These are phyloP conservation scores for Lactifluus echinatus DNA, from an alignment of 768 basidiomycete species.

Conservation along the genomic window DNA sequence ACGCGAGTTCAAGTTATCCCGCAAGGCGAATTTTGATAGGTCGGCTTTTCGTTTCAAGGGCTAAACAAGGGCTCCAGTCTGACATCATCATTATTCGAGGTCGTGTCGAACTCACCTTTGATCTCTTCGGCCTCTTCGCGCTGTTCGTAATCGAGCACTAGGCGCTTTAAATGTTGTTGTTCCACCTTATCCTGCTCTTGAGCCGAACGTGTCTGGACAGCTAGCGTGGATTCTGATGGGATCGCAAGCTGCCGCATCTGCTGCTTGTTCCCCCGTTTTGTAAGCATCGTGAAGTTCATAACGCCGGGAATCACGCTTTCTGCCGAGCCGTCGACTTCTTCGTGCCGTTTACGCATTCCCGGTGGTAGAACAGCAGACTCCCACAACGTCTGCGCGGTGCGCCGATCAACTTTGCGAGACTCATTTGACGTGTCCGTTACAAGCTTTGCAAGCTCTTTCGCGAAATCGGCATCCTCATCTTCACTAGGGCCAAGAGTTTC, in stretches of 20 bases:
- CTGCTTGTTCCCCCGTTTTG: slow-evolving; percentile 89
- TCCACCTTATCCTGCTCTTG: slow-evolving; percentile 93
- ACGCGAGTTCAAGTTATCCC: slow-evolving; percentile 37
- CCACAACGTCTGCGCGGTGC: slow-evolving; percentile 79
- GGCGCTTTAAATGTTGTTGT: slow-evolving; percentile 92
- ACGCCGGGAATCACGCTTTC: slow-evolving; percentile 32
- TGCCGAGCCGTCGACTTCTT: slow-evolving; percentile 44
- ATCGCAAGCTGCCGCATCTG: slow-evolving; percentile 89
- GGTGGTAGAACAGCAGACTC: slow-evolving; percentile 76
- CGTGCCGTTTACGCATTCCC: slow-evolving; percentile 59
- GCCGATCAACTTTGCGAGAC: slow-evolving; percentile 79
- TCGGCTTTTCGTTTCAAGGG: slow-evolving; percentile 61
- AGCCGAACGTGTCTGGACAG: slow-evolving; percentile 83
- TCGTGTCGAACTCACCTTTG: slow-evolving; percentile 44
- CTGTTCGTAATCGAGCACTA: slow-evolving; percentile 87
- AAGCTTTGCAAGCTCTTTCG: slow-evolving; percentile 91
- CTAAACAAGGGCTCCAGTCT: slow-evolving; percentile 27
- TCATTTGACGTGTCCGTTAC: slow-evolving; percentile 82
- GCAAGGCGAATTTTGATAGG: slow-evolving; percentile 70
- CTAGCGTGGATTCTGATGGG: slow-evolving; percentile 79
- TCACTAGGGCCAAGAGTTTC: slow-evolving; percentile 77
- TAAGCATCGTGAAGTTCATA: slow-evolving; percentile 91
- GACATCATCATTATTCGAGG: no score
- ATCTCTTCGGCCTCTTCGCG: slow-evolving; percentile 80
- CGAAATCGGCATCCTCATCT: slow-evolving; percentile 89